phyloP scores from a whole-genome alignment of 805 yeast genomes.

The Candida sonorensis region DNA sequence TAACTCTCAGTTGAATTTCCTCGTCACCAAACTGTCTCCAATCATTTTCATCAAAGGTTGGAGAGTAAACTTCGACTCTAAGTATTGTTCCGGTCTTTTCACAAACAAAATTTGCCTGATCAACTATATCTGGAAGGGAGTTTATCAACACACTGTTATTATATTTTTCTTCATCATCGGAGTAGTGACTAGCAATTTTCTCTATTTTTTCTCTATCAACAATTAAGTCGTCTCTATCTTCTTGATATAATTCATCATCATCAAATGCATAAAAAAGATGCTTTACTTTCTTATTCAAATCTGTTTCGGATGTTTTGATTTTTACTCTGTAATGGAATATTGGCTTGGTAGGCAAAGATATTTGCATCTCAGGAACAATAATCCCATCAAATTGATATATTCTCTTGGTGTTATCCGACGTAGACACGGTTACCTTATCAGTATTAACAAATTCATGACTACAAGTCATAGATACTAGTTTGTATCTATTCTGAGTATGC shows the following conservation, averaged over 20 bases:
- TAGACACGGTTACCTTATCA: slow-evolving; percentile 6
- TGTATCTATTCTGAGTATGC: slow-evolving; percentile 13
- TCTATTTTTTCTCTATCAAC: slow-evolving; percentile 5
- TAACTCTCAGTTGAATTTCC: slow-evolving; percentile 46
- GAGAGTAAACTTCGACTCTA: slow-evolving; percentile 44
- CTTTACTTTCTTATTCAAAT: slow-evolving; percentile 9
- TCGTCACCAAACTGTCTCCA: slow-evolving; percentile 39
- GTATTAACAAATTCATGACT: slow-evolving; percentile 13
- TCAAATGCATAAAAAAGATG: slow-evolving; percentile 22
- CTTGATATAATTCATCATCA: slow-evolving; percentile 20
- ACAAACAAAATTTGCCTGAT: slow-evolving; percentile 42
- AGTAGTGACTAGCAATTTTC: slow-evolving; percentile 1
- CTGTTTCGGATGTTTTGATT: slow-evolving; percentile 16
- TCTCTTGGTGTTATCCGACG: slow-evolving; percentile 6
- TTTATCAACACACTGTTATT: slow-evolving; percentile 9
- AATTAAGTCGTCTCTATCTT: slow-evolving; percentile 19
- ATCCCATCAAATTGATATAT: slow-evolving; percentile 20
- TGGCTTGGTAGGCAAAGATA: slow-evolving; percentile 12
- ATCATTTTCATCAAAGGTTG: slow-evolving; percentile 45
- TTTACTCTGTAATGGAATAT: slow-evolving; percentile 23
- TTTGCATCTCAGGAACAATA: slow-evolving; percentile 15
- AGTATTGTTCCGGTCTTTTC: slow-evolving; percentile 39
- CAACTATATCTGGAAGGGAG: slow-evolving; percentile 32
- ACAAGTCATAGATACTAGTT: slow-evolving; percentile 31
- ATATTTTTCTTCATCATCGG: slow-evolving; percentile 5